Percentiles rank a stretch among this genome's conserved stretches.
These are phyloP conservation scores for Phtheirospermum japonicum DNA, from an alignment of 257 asterid genomes.

Conservation along the genomic window DNA sequence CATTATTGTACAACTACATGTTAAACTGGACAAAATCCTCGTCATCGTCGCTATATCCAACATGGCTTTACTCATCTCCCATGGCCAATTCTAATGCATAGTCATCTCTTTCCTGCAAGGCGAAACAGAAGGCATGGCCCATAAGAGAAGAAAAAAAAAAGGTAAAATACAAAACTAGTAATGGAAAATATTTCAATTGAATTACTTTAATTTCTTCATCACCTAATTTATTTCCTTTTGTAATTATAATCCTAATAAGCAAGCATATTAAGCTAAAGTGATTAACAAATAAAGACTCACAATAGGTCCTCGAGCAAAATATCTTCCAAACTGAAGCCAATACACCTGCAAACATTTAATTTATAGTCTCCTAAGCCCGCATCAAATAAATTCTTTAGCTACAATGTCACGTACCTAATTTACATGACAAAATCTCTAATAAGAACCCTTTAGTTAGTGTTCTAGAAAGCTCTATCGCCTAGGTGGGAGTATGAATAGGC, in stretches of 20 bases:
- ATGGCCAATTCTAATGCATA: slow-evolving; percentile 90
- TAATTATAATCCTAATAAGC: neutral
- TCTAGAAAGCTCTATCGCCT: no score
- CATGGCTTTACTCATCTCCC: slow-evolving; percentile 62
- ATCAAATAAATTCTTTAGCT: neutral
- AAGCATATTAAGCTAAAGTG: no score
- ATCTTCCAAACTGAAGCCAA: slow-evolving; percentile 98
- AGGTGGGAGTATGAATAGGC: no score
- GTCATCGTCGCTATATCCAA: slow-evolving; percentile 15
- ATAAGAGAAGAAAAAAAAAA: no score
- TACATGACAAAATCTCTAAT: neutral
- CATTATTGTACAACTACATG: slow-evolving; percentile 9
- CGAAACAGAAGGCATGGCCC: slow-evolving; percentile 51
- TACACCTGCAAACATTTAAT: slow-evolving; percentile 62
- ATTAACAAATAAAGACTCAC: slow-evolving; percentile 46
- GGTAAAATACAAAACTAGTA: no score
- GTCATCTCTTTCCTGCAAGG: slow-evolving; percentile 90
- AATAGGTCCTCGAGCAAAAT: slow-evolving; percentile 93
- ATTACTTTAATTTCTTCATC: neutral
- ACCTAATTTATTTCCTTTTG: neutral
- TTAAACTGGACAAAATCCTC: slow-evolving; percentile 12
- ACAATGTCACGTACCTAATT: neutral
- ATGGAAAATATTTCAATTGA: neutral
- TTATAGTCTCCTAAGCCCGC: slow-evolving; percentile 18
- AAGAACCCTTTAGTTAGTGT: neutral